Evolutionary conservation across 352 stramenopile species (phyloP), one percentile per base, ranked within the genome.

Genomic region (Elongisporangium undulatum): DNA sequence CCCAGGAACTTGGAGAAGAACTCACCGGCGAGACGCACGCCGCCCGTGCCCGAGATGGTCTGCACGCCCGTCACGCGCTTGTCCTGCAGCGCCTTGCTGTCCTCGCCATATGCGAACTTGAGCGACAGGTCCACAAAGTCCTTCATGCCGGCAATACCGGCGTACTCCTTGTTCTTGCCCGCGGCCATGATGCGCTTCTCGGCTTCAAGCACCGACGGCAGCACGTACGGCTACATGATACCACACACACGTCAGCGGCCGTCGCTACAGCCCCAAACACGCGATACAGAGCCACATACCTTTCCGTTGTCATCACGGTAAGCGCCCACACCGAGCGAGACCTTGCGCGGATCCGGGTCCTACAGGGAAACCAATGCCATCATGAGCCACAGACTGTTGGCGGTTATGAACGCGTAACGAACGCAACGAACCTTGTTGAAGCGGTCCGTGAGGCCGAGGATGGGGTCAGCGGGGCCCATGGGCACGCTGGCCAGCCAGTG

Each of bases 11-110:
- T 85, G 53, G 87, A 66, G 61, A 99, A 88, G 64, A 99, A 96
- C 71, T 99, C 96, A 26, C 93, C 97, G 22, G 93, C 90, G 10
- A 99, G 88, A 64, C 97, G 93, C 58, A 98, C 93, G 29, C 96
- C 97, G 61, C 98, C 98, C 48, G 98, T 99, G 58, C 98, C 98
- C 2, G 97, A 99, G 49, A 99, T 95, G 49, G 96, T 98, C 87
- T 98, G 96, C 56, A 98, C 94, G 58, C 95, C 97, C 29, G 96
- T 90, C 59, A 99, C 69, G 53, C 92, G 86, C 61, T 92, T 90
- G 49, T 96, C 92, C 60, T 94, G 77, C 23, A 99, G 78, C 26
- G 86, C 72, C 68, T 85, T 58, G 51, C 73, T 97, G 74, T 99
- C 86, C 10, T 98, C 90, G n/a, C 97, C 97, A 72, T 99, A 99